Evolutionary conservation across 306 rosid species (phyloP).

Genomic region (Myrica gale): DNA sequence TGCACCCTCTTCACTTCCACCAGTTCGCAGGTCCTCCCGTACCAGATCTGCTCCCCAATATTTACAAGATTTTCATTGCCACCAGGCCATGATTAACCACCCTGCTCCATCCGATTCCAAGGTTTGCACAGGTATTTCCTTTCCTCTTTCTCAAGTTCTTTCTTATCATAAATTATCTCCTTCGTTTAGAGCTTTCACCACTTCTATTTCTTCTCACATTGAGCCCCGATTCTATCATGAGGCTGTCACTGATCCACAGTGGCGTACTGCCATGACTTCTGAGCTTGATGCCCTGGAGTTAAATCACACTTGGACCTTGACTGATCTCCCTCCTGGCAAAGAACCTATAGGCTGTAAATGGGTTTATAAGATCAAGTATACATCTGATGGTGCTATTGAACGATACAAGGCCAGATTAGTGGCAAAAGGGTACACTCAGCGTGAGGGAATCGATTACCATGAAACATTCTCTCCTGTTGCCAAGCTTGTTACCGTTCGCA

Average conservation of each 20-base stretch:
- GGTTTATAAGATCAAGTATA: background rate
- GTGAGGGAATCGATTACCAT: background rate
- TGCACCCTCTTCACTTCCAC: too few species aligned
- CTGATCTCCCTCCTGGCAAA: background rate
- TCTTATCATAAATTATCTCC: background rate
- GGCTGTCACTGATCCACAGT: background rate
- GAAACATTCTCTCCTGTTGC: background rate
- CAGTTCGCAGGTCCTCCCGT: too few species aligned
- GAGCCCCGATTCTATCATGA: background rate
- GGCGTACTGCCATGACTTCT: background rate
- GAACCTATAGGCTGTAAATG: background rate
- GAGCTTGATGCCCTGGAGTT: background rate
- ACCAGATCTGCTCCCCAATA: background rate
- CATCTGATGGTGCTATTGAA: background rate
- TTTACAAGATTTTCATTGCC: background rate
- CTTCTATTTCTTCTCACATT: background rate
- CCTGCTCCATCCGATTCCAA: background rate
- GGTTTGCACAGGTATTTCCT: background rate
- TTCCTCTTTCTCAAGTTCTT: background rate
- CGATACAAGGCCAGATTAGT: background rate
- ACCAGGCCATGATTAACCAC: background rate
- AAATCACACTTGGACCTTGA: background rate
- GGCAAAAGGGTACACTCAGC: background rate
- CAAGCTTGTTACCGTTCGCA: background rate
- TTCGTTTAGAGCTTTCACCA: background rate